Base-by-base conservation (phyloP, 164 flowering plant species). In the Annona squamosa region DNA sequence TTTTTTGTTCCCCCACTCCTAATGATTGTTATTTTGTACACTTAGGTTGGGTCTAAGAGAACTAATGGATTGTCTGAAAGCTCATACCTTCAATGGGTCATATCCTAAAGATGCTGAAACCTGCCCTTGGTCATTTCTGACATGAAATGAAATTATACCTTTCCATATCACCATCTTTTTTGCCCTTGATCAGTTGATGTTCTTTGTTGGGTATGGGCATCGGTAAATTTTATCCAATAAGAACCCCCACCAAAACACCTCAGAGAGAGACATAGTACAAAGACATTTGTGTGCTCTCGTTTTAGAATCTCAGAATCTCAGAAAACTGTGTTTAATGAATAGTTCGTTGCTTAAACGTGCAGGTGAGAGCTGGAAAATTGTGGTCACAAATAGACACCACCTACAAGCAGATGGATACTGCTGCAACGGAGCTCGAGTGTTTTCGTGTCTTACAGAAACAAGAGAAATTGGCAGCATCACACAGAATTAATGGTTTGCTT, bases 361-460 rank as follows among this genome's bases (percentile, higher is more conserved):
- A 94, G 97, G 75, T 70, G 76, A 84, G 97, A 63, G 91, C 86
- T 56, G 86, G 78, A 63, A 86, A 86, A 67, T 83, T 93, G 19
- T 87, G 94, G 90, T 71, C 87, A 16, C 91, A 92, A 82, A 85
- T 92, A 68, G 97, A 96, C 78, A 82, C 87, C 56, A 91, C 91
- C 17, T 86, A 85, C 77, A 96, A 96, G 85, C 92, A 87, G 85
- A 86, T 90, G 86, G 93, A 91, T 76, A 88, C 92, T 71, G 97
- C 98, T 71, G 87, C 88, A 48, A 96, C 95, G 26, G 99, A 96
- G 77, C 84, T 93, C 3, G 97, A 91, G 78, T 93, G 98, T 84
- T 96, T 96, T 80, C 88, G 80, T 85, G 90, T 90, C 74, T 82
- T 96, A 45, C 89, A 88, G 70, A 91, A 82, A 80, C 99, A 96